Evolutionary conservation across 257 asterid species (phyloP), one percentile per base, ranked within the genome.

Genomic region (Sherardia arvensis): DNA sequence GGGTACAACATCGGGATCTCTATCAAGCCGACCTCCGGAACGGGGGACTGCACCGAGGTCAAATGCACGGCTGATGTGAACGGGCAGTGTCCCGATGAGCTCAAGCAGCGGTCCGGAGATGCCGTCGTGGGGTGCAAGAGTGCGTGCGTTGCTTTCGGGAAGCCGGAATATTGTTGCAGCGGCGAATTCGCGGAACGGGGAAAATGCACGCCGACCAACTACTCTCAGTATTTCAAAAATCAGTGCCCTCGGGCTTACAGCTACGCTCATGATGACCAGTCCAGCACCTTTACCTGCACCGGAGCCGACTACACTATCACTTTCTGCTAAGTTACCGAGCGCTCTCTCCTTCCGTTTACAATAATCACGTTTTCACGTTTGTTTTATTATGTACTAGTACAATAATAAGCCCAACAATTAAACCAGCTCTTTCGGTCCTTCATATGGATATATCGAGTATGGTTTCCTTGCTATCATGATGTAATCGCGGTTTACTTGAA

Each of bases 181-280:
- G 92, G 80, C 9, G 74, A 5, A 38, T 82, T 64, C 80, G 80
- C 73, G 70, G 70, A 38, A 33, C 94, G 94, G 1, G 29, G 43
- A 7, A 59, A 56, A 26, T 88, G 94, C 77, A 80, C 78, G 66
- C 87, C 91, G 5, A 74, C 74, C 3, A 55, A 27, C 2, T 87
- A 83, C 59, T 87, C 94, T 2, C 53, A 48, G 70, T 32, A 69
- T 30, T 84, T 88, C 75, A 85, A 88, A 76, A 69, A 5, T 26
- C 72, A 78, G 59, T 83, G 96, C 72, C 94, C 85, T 1, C 71
- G 70, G 0, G 74, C 90, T 18, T 85, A 81, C 45, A 83, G 90
- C 76, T 85, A 82, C 65, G 73, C 94, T 18, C 84, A 69, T 30
- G 96, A 88, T 65, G 95, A 84, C 72, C 63, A 63, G 43, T 80